A percentile compares a stretch with the other conserved stretches of the same genome.
phyloP scores from a whole-genome alignment of 306 rosid species.

The Mimosa bimucronata region DNA sequence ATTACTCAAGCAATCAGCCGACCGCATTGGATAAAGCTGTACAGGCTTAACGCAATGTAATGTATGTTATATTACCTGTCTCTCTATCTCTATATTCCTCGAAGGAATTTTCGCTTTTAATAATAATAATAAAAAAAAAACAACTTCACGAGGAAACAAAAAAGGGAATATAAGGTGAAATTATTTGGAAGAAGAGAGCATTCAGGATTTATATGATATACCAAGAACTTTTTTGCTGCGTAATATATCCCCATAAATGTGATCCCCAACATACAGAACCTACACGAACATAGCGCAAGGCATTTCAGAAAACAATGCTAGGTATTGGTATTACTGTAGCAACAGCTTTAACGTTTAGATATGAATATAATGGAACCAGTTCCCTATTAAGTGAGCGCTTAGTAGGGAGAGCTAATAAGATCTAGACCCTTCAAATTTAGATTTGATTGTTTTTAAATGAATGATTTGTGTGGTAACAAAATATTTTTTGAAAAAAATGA shows the following conservation, averaged over 20 bases:
- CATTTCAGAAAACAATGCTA: constrained; percentile 20
- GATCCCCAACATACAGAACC: constrained; percentile 99
- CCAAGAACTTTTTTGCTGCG: constrained; percentile 99
- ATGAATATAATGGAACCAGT: constrained; percentile 27
- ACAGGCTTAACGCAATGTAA: neutral
- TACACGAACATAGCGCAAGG: constrained; percentile 36
- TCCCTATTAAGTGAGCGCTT: too few relatives aligned
- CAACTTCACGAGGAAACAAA: too few relatives aligned
- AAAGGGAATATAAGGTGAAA: constrained; percentile 14
- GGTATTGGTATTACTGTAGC: constrained; percentile 27
- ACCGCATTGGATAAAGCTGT: constrained; percentile 8
- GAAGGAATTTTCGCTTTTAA: neutral
- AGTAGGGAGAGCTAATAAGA: too few relatives aligned
- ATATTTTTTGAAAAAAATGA: too few relatives aligned
- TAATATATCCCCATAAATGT: constrained; percentile 94
- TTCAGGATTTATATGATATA: constrained; percentile 45
- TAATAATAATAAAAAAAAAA: neutral
- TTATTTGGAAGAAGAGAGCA: neutral
- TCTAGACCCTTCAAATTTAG: too few relatives aligned
- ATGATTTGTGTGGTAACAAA: too few relatives aligned
- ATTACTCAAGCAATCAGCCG: neutral
- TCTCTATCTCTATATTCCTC: constrained; percentile 6
- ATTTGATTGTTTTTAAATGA: too few relatives aligned
- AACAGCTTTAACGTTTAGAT: neutral
- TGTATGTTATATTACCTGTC: constrained; percentile 18